Base-by-base conservation (phyloP, 768 basidiomycete species). In the Boletus subparvulus region DNA sequence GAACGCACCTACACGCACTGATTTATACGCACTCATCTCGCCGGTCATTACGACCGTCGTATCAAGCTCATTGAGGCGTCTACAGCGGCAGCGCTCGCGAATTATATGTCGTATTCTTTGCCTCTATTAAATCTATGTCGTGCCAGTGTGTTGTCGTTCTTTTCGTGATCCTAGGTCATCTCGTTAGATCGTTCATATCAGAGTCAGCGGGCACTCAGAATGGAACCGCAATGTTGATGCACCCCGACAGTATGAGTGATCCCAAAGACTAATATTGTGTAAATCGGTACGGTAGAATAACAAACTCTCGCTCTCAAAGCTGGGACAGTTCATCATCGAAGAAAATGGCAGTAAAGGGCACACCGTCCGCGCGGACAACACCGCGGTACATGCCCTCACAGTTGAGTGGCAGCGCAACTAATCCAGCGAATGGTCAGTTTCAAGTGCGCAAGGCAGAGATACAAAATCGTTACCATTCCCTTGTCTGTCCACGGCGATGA, bases 301-400 rank as follows among this genome's bases (percentile, higher is more conserved):
- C 17, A 46, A 26, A 35, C 24, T 3, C 24, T 32, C 30, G 19
- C 16, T 50, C 41, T 62, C 54, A 60, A 24, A 65, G 52, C 37
- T 43, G 51, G 33, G 62, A 62, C 32, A 82, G 65, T 16, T 74
- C 75, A 47, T 93, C 91, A 59, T 91, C 89, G 19, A 73, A 73
- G 69, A 93, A 92, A 50, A 92, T 90, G 12, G 90, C 91, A 0
- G 86, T 88, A 70, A 82, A 82, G 0, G 88, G 79, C 9, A 84
- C 67, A 11, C 90, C 91, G 56, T 92, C 88, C 59, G 78, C 74
- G 43, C 79, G 74, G 35, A 92, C 83, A 16, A 91, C 77, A 7
- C 91, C 91, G 30, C 91, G 80, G 66, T 91, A 92, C 91, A 93
- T 93, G 9, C 91, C 88, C 19, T 79, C 74, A 63, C 84, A 88